Evolutionary conservation across 352 stramenopile genomes (phyloP), one percentile per base, ranked within the genome.

Genomic region (Aphanomyces stellatus): DNA sequence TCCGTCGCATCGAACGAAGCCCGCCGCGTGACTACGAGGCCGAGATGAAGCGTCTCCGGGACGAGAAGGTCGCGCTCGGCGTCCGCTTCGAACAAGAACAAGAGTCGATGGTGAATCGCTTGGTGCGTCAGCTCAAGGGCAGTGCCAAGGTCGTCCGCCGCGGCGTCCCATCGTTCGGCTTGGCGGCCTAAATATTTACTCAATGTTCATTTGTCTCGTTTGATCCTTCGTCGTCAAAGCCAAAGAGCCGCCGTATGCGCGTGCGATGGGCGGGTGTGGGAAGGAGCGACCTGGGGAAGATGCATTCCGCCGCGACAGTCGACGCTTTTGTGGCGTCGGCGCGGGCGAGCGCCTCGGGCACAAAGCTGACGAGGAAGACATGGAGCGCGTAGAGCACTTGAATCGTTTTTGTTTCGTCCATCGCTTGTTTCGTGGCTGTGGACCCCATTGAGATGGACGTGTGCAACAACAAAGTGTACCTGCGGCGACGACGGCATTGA

Each of bases 51-150:
- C 55, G 55, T 5, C 37, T 64, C 13, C 55, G 55, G n/a, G 33
- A 64, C 17, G 55, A 64, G 24, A 64, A 64, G 40, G 55, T 64
- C 15, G 55, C 7, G 22, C 40, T 64, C 11, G 55, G 55, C 35
- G 22, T 51, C 8, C 55, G 55, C 35, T 64, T 51, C n/a, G 55
- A 64, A 34, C 55, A 64, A 28, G 55, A 64, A 30, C 55, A 64
- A 51, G 55, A 64, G 28, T 51, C 55, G 15, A 51, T 64, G 33
- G 33, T 64, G 6, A 64, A 64, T 49, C 55, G 55, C n/a, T 24
- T 64, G 5, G 30, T 43, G 22, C 55, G 55, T 4, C 55, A 64
- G 27, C 30, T 64, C 35, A 43, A 64, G 13, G 49, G 10, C 19
- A 57, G n/a, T 2, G 49, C n/a, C 24, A 57, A 27, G 13, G 22